Conservation (phyloP, 345 rosid species). For the Lepidium sativum region DNA sequence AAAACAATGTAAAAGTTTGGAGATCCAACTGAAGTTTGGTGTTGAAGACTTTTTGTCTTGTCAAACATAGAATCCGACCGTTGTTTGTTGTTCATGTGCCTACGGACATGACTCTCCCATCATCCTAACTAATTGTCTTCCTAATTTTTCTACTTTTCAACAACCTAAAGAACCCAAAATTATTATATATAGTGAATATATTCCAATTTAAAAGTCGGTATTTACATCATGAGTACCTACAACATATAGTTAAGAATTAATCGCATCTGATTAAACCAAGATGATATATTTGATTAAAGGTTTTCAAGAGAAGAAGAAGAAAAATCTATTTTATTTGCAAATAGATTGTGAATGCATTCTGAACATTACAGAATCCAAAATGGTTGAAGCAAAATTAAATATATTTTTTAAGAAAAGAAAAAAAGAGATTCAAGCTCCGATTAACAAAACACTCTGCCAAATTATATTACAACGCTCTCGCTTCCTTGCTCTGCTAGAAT, state of each 20-base stretch:
- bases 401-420: neutral
- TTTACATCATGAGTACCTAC: too few species aligned
- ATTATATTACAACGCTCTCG: conserved; percentile 43
- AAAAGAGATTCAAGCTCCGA: neutral
- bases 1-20: neutral
- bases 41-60: conserved; percentile 26
- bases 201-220: too few species aligned
- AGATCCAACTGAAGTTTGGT: conserved; percentile 17
- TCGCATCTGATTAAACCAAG: too few species aligned
- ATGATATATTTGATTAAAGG: neutral
- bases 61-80: conserved; percentile 34
- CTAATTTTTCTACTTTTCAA: conserved; percentile 17
- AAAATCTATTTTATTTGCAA: conserved; percentile 25
- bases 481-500: conserved; percentile 63
- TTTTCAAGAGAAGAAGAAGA: neutral
- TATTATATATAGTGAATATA: too few species aligned
- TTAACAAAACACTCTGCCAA: neutral
- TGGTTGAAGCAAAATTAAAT: conserved; percentile 4
- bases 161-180: neutral
- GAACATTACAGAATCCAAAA: conserved; percentile 26
- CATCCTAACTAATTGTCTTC: conserved; percentile 29
- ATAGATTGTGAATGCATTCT: conserved; percentile 12
- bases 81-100: conserved; percentile 32
- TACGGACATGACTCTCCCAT: conserved; percentile 16
- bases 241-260: too few species aligned